A percentile compares a stretch with the other conserved stretches of the same genome.
phyloP scores from a whole-genome alignment of 768 basidiomycete species.

The Calocera viscosa region DNA sequence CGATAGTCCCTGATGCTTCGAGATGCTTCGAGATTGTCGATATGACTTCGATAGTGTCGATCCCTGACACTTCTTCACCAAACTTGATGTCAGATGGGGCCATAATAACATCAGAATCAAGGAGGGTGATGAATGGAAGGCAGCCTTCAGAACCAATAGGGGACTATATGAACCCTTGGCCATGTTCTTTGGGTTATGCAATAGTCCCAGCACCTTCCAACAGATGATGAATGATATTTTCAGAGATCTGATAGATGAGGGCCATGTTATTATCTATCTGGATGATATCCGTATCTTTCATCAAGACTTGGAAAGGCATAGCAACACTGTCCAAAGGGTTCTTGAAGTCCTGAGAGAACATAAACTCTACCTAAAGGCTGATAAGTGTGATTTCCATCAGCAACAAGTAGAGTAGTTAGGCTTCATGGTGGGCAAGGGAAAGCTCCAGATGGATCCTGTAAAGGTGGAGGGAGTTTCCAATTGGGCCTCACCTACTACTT shows the following conservation, averaged over 20 bases:
- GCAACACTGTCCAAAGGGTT: not conserved
- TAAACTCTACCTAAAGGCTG: conserved; percentile 27
- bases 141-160: not conserved
- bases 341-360: conserved; percentile 7
- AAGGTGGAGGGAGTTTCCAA: conserved; percentile 32
- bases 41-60: no score
- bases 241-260: not conserved
- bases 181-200: conserved; percentile 24
- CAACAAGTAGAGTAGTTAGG: conserved; percentile 34
- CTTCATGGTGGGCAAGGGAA: conserved; percentile 26
- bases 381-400: conserved; percentile 33
- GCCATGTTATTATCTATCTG: not conserved
- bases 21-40: no score
- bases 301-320: not conserved
- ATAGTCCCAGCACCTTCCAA: conserved; percentile 17
- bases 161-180: conserved; percentile 23
- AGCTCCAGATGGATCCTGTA: conserved; percentile 29
- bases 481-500: conserved; percentile 30
- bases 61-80: no score
- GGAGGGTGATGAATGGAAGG: no score
- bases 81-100: no score
- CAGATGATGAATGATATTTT: conserved; percentile 7
- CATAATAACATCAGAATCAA: no score
- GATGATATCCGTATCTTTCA: not conserved
- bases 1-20: no score